Evolutionary conservation across 1,139 yeast genomes (phyloP).

Genomic region (Arxiozyma heterogenica): DNA sequence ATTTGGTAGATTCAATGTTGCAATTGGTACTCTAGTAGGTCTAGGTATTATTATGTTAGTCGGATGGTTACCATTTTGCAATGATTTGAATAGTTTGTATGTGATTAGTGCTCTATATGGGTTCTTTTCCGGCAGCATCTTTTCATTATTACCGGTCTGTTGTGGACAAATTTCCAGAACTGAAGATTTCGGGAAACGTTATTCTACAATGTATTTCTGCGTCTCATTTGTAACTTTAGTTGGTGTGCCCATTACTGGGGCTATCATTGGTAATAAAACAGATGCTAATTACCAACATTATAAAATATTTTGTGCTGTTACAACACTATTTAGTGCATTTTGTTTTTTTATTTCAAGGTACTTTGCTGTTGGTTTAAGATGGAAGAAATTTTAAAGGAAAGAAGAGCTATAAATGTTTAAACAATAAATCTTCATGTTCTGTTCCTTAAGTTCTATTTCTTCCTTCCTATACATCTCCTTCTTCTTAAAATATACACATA

Average conservation of each 20-base stretch:
- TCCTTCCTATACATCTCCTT: background rate
- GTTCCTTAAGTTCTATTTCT: background rate
- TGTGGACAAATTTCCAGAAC: constrained; percentile 57
- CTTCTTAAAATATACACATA: too few relatives aligned
- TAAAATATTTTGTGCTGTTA: constrained; percentile 20
- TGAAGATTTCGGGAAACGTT: constrained; percentile 57
- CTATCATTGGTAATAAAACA: constrained; percentile 33
- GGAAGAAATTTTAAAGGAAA: constrained; percentile 11
- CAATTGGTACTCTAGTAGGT: constrained; percentile 34
- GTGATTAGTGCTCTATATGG: constrained; percentile 46
- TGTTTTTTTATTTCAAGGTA: constrained; percentile 20
- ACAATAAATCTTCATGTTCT: too few relatives aligned
- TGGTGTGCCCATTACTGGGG: constrained; percentile 47
- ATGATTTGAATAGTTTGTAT: constrained; percentile 35
- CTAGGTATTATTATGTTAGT: constrained; percentile 37
- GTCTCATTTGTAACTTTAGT: constrained; percentile 51
- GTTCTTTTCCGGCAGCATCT: constrained; percentile 42
- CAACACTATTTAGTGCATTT: constrained; percentile 14
- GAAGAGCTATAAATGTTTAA: too few relatives aligned
- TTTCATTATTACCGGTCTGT: constrained; percentile 42
- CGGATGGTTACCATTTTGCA: constrained; percentile 40
- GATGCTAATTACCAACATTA: constrained; percentile 16
- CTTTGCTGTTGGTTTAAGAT: constrained; percentile 18
- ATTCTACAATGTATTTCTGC: constrained; percentile 59
- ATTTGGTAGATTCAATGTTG: constrained; percentile 46